Percentiles rank a stretch among this genome's conserved stretches.
Conservation (phyloP, 192 early-diverging fungal genomes). For the Rhizoclosmatium sp. region DNA sequence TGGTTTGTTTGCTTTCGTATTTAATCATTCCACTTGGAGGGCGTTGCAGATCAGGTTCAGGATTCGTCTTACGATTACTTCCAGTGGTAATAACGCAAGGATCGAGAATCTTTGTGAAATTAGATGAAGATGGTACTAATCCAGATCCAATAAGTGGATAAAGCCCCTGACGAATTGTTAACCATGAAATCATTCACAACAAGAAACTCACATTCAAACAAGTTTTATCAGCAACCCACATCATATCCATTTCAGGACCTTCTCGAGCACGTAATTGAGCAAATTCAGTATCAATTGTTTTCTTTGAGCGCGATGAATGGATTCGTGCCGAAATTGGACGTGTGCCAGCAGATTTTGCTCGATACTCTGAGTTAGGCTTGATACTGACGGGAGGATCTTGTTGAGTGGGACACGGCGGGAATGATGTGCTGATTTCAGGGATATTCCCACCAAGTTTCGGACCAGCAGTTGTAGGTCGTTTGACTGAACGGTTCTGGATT, state of each 20-base stretch:
- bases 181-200: neutral
- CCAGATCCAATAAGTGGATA: neutral
- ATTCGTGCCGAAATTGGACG: conserved; percentile 7
- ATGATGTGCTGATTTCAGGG: too few relatives aligned
- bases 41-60: too few relatives aligned
- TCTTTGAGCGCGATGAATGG: conserved; percentile 9
- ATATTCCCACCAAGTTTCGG: too few relatives aligned
- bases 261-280: neutral
- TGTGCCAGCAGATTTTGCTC: too few relatives aligned
- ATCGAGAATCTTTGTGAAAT: conserved; percentile 1
- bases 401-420: too few relatives aligned
- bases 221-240: neutral
- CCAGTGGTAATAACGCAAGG: neutral
- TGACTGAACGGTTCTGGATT: too few relatives aligned
- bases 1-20: neutral
- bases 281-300: neutral
- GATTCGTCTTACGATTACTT: neutral
- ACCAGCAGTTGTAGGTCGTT: too few relatives aligned
- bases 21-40: neutral
- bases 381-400: too few relatives aligned
- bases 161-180: neutral
- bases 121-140: conserved; percentile 2
- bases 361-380: too few relatives aligned
- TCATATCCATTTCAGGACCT: conserved; percentile 14
- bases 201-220: neutral